Evolutionary conservation across 306 rosid species (phyloP).

Genomic region (Lotus japonicus): DNA sequence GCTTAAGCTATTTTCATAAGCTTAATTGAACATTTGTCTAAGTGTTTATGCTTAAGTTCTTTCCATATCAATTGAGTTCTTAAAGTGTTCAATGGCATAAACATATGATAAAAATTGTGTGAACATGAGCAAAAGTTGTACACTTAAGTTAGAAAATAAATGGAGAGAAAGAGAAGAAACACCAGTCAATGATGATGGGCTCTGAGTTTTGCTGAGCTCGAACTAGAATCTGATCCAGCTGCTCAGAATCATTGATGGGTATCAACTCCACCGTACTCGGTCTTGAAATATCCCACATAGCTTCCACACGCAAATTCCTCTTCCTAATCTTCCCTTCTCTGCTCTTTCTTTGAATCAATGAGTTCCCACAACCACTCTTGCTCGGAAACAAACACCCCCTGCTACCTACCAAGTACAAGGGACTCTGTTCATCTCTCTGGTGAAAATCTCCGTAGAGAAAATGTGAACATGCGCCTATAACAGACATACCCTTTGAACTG

Average conservation of each 20-base stretch:
- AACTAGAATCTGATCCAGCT: conserved; percentile 62
- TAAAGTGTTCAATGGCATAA: too few species aligned
- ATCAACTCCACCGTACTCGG: conserved; percentile 54
- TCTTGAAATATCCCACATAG: conserved; percentile 58
- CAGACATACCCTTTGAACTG: conserved; percentile 45
- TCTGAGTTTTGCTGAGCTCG: conserved; percentile 47
- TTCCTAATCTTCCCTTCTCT: conserved; percentile 16
- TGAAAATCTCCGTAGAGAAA: conserved; percentile 35
- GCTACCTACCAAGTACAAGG: not conserved
- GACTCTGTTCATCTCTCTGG: conserved; percentile 39
- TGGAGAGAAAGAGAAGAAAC: not conserved
- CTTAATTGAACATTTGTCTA: too few species aligned
- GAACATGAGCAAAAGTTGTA: not conserved
- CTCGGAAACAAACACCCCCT: conserved; percentile 15
- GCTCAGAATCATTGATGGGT: conserved; percentile 51
- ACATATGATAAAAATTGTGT: too few species aligned
- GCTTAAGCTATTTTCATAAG: too few species aligned
- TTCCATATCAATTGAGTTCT: too few species aligned
- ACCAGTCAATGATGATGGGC: conserved; percentile 80
- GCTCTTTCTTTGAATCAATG: conserved; percentile 27
- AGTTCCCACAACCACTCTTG: conserved; percentile 28
- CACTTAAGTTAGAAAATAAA: too few species aligned
- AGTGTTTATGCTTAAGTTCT: too few species aligned
- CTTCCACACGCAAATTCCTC: conserved; percentile 42
- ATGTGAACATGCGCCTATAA: conserved; percentile 48